Evolutionary conservation across 495 filamentous ascomycete genomes (phyloP).

Genomic region (Xylaria intraflava): DNA sequence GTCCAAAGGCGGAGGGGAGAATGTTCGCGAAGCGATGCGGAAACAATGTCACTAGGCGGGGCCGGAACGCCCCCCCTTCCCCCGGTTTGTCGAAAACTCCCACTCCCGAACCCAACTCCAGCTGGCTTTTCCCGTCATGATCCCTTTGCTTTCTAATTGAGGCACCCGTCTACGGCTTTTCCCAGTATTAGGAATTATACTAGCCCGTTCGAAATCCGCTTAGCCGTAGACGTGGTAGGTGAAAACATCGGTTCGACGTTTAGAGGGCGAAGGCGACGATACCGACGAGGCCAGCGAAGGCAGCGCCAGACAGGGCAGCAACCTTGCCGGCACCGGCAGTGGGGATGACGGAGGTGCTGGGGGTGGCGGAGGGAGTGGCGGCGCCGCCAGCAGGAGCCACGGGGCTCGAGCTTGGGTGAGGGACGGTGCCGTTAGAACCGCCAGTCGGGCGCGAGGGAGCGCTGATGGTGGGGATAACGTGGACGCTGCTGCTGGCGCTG

Average conservation of each 20-base stretch:
- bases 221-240: constrained; percentile 29
- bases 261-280: constrained; percentile 70
- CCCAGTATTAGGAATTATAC: constrained; percentile 32
- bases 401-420: constrained; percentile 24
- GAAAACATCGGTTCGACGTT: constrained; percentile 30
- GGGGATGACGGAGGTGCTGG: constrained; percentile 37
- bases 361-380: constrained; percentile 28
- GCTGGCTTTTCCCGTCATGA: constrained; percentile 36
- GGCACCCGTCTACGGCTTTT: no score
- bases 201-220: constrained; percentile 31
- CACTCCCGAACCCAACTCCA: constrained; percentile 19
- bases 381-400: constrained; percentile 23
- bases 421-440: constrained; percentile 17
- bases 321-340: constrained; percentile 58
- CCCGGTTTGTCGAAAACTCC: constrained; percentile 2
- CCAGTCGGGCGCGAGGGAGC: constrained; percentile 16
- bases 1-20: no score
- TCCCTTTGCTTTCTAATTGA: constrained; percentile 14
- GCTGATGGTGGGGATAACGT: constrained; percentile 16
- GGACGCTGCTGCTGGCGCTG: constrained; percentile 15
- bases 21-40: not conserved
- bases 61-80: not conserved
- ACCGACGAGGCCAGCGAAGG: constrained; percentile 69
- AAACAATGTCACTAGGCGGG: not conserved
- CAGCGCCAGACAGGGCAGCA: constrained; percentile 61